phyloP scores from a whole-genome alignment of 257 asterid species.

The Solanum piurae region DNA sequence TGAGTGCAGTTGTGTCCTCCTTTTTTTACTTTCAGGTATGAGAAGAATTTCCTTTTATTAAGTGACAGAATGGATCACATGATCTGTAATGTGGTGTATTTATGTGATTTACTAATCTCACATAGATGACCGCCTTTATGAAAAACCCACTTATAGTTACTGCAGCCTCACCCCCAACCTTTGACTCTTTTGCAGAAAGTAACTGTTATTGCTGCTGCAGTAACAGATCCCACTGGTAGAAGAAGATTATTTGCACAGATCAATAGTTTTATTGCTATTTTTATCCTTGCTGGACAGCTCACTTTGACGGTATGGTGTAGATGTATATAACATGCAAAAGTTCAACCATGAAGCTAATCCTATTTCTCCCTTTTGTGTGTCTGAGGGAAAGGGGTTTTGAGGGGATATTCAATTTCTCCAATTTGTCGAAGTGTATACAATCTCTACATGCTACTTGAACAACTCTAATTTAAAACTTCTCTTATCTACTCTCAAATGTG shows the following conservation, averaged over 20 bases:
- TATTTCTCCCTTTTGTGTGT: not conserved
- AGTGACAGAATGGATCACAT: not conserved
- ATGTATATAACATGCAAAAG: not conserved
- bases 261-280: conserved; percentile 91
- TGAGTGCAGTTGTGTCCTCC: conserved; percentile 84
- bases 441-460: not conserved
- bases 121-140: not conserved
- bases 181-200: conserved; percentile 68
- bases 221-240: conserved; percentile 67
- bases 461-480: not conserved
- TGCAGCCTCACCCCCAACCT: not conserved
- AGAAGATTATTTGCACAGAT: conserved; percentile 82
- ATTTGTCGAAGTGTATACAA: not conserved
- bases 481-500: not conserved
- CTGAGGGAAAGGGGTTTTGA: not conserved
- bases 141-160: not conserved
- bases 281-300: conserved; percentile 92
- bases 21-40: conserved; percentile 96
- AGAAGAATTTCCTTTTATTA: not conserved
- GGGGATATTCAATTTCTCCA: not conserved
- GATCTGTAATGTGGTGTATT: not conserved
- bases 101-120: not conserved
- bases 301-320: conserved; percentile 60
- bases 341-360: not conserved
- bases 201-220: conserved; percentile 71